These are phyloP conservation scores for Waltergamsia citrina DNA, from an alignment of 2,329 filamentous ascomycete genomes.

Conservation along the genomic window DNA sequence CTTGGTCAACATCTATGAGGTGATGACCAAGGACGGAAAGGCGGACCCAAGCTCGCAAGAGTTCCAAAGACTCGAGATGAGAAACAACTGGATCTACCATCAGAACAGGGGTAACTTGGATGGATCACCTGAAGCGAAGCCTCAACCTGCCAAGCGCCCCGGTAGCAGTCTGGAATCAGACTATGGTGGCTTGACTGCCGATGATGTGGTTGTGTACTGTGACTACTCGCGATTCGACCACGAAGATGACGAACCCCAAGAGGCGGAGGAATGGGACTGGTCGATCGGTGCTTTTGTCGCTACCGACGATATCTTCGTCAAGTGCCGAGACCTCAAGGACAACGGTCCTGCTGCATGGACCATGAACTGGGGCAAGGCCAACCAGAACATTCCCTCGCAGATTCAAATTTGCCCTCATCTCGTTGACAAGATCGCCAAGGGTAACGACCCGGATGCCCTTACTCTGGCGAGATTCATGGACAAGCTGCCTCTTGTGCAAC, in stretches of 20 bases:
- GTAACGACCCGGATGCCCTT: neutral
- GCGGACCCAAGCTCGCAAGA: too few species aligned
- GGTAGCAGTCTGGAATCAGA: neutral
- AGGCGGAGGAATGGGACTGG: neutral
- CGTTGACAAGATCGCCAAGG: too few species aligned
- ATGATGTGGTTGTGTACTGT: neutral
- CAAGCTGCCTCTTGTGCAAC: neutral
- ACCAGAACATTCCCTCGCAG: too few species aligned
- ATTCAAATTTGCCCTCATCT: too few species aligned
- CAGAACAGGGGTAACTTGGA: neutral
- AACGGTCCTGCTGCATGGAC: too few species aligned
- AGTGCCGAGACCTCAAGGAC: too few species aligned
- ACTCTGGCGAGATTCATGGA: neutral
- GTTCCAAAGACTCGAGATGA: too few species aligned
- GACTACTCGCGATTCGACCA: neutral
- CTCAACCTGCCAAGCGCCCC: neutral
- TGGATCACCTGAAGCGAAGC: neutral
- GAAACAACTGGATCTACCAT: neutral
- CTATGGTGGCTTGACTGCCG: neutral
- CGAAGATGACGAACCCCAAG: neutral
- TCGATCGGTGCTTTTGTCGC: neutral
- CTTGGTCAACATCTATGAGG: neutral
- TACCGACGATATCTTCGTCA: neutral
- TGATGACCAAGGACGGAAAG: neutral
- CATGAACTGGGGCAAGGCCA: too few species aligned